Evolutionary conservation across 495 filamentous ascomycete genomes (phyloP), one percentile per base, ranked within the genome.

Genomic region (Penicillium bialowiezense): DNA sequence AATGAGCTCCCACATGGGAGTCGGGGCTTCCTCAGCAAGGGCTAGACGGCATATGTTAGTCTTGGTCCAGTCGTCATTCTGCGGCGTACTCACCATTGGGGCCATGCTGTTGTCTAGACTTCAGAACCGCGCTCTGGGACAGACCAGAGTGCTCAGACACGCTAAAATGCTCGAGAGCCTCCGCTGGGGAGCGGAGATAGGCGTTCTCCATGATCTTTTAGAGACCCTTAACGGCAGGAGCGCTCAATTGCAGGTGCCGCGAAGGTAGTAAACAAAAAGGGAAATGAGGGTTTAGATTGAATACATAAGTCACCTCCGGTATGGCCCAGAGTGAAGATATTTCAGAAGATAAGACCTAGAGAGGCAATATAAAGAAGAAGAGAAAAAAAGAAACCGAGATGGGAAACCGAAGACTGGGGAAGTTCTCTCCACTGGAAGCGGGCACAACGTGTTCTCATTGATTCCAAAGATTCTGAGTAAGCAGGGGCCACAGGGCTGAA

Each of bases 21-120:
- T 97, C n/a, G 95, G 89, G 35, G 95, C 91, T 44, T 97, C 95
- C 71, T 99, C 93, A 13, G 90, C 86, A 48, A 99, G 83, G 44
- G 91, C 93, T 97, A 45, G 10, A 44, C 35, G 45, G 52, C 44
- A 35, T 7, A 26, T 28, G 41, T 35, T 34, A 38, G 32, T 35
- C 13, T 2, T 35, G 35, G 23, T 12, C 41, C 29, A 17, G 28
- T 19, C 33, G 18, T 44, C 43, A 36, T 20, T 31, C 24, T 26
- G 34, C 37, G 29, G 41, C 37, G 39, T 47, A 67, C 81, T 67
- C 75, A 96, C 91, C 87, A 81, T 97, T 97, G 42, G 78, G 85
- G 33, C 91, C 91, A 75, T 92, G 73, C 72, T 84, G 88, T 55
- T 77, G 56, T 57, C 81, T 79, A 40, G 75, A 75, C 38, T 75